Conservation (phyloP, 73 alveolate genomes). For the Diophrys appendiculata region DNA sequence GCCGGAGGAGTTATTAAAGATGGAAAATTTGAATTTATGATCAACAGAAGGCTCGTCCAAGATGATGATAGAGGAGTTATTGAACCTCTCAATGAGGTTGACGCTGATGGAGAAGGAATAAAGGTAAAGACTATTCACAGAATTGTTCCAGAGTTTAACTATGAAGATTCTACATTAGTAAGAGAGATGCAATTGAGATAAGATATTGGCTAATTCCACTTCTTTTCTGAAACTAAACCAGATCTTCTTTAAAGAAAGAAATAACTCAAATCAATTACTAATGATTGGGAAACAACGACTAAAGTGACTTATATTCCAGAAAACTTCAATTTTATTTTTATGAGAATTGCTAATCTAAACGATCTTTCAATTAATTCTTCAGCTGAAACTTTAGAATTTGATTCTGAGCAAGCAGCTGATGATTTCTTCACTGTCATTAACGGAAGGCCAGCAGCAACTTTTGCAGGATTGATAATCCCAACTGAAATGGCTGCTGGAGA, state of each 20-base stretch:
- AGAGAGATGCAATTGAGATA: neutral
- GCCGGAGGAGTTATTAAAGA: constrained; percentile 42
- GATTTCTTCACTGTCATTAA: neutral
- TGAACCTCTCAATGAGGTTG: constrained; percentile 82
- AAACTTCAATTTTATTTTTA: neutral
- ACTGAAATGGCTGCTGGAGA: constrained; percentile 40
- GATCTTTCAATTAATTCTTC: neutral
- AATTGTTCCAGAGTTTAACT: neutral
- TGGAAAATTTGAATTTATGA: constrained; percentile 54
- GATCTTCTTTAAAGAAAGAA: neutral
- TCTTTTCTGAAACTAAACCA: neutral
- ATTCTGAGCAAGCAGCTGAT: neutral
- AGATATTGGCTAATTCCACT: neutral
- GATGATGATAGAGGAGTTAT: constrained; percentile 86
- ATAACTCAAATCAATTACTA: too few relatives aligned
- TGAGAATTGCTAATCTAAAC: neutral
- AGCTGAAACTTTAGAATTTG: neutral
- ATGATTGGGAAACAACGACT: neutral
- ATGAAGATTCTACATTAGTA: neutral
- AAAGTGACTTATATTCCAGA: constrained; percentile 1
- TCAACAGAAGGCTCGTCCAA: constrained; percentile 40
- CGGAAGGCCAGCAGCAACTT: neutral
- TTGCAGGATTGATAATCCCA: neutral
- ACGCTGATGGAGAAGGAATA: constrained; percentile 34
- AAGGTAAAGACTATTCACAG: neutral